Evolutionary conservation across 2,329 filamentous ascomycete species (phyloP), one percentile per base, ranked within the genome.

Genomic region (Nannizziopsis arthrosporioides): DNA sequence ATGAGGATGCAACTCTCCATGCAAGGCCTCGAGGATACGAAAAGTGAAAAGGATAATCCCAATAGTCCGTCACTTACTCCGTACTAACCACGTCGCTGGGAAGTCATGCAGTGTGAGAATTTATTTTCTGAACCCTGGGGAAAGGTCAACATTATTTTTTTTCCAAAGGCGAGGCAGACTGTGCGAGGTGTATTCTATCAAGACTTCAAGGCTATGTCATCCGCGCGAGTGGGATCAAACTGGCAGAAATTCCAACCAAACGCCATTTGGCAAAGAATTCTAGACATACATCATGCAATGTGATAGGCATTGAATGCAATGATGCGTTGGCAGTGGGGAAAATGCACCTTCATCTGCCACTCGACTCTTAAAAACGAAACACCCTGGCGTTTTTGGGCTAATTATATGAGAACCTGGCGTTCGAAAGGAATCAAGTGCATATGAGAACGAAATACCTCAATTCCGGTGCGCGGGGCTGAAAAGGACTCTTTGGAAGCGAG

Each of bases 281-380:
- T 1, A 95, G 74, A 42, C 76, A 35, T 95, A 70, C 42, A 96
- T 42, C 46, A 50, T 54, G 52, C 50, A 50, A 50, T 54, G 57
- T 55, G 57, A 61, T 61, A 65, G 62, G 61, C 60, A 61, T 63
- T 71, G 36, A 73, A 84, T 81, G 81, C 80, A 83, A 67, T 78
- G 80, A 83, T 84, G 81, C 80, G 81, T 77, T 84, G 81, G 79
- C 81, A 56, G 64, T 64, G 65, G 68, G 72, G 65, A 68, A 68
- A 27, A 27, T 7, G 22, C 22, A 27, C 22, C 22, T 27, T 27
- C 32, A 41, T 51, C 44, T 48, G 40, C 49, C 30, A 40, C 38
- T 14, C 44, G 39, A 31, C 14, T 35, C 48, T 32, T 15, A 5
- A 45, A 49, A 35, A 37, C 22, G 22, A 35, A 42, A 37, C 22